A percentile compares a stretch with the other conserved stretches of the same genome.
These are phyloP conservation scores for Rhodofomes roseus DNA, from an alignment of 1,284 basidiomycete genomes.

Conservation along the genomic window DNA sequence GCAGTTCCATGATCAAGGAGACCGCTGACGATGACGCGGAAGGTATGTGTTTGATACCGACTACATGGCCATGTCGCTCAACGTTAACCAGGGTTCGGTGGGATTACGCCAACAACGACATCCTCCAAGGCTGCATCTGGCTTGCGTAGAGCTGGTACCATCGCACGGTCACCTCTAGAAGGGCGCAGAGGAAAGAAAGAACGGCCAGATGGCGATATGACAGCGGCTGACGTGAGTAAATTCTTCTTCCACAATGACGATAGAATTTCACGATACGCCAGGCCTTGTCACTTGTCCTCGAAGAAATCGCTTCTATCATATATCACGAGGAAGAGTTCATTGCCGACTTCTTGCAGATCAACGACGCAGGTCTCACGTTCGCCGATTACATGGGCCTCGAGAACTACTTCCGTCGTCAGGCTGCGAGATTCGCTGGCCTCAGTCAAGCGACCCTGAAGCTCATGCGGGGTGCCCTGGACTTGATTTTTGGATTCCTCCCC, in stretches of 20 bases:
- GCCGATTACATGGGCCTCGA: constrained; percentile 96
- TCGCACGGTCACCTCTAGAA: constrained; percentile 70
- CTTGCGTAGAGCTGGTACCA: constrained; percentile 73
- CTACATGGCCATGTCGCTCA: neutral
- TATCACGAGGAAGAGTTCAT: constrained; percentile 88
- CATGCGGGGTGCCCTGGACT: constrained; percentile 84
- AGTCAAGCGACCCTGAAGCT: constrained; percentile 75
- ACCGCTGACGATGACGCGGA: constrained; percentile 69
- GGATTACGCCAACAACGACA: constrained; percentile 34
- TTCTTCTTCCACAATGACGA: neutral
- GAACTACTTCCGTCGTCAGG: constrained; percentile 91
- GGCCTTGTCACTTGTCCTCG: constrained; percentile 75
- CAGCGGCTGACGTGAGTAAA: constrained; percentile 67
- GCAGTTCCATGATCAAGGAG: constrained; percentile 63
- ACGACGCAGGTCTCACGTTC: constrained; percentile 85
- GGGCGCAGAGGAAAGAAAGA: constrained; percentile 61
- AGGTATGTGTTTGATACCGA: constrained; percentile 35
- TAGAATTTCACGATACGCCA: constrained; percentile 27
- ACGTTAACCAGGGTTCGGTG: constrained; percentile 43
- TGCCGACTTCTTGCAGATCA: constrained; percentile 88
- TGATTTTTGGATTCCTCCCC: constrained; percentile 93
- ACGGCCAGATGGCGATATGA: constrained; percentile 51
- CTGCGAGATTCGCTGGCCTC: constrained; percentile 67
- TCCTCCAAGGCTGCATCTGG: constrained; percentile 47
- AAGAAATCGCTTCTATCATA: constrained; percentile 75